phyloP scores from a whole-genome alignment of 306 rosid species.

The Citrullus mucosospermus region DNA sequence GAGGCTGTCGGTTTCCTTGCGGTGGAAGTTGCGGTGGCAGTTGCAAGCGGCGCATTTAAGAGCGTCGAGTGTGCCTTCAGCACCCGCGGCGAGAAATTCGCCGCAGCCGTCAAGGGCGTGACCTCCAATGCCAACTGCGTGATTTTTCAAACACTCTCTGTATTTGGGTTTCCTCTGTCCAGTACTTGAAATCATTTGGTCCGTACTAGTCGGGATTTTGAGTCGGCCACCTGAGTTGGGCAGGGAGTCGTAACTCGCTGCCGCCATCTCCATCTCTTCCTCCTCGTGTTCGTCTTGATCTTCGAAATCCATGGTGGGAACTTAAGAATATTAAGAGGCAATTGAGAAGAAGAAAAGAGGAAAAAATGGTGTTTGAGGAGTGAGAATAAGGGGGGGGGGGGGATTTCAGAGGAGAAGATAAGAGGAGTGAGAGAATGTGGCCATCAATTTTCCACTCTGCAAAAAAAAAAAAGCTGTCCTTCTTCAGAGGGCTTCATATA shows the following conservation, averaged over 20 bases:
- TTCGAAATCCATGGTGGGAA: slow-evolving; percentile 52
- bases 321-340: not conserved
- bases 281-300: slow-evolving; percentile 78
- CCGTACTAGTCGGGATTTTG: slow-evolving; percentile 16
- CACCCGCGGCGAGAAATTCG: slow-evolving; percentile 68
- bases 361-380: not conserved
- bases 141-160: slow-evolving; percentile 84
- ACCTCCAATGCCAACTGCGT: slow-evolving; percentile 77
- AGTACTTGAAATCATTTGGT: slow-evolving; percentile 9
- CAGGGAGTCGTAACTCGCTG: slow-evolving; percentile 47
- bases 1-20: slow-evolving; percentile 36
- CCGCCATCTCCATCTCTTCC: slow-evolving; percentile 50
- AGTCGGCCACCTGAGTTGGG: slow-evolving; percentile 24
- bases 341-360: not conserved
- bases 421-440: slow-evolving; percentile 20
- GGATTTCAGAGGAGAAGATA: slow-evolving; percentile 6
- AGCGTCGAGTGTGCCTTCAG: slow-evolving; percentile 57
- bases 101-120: slow-evolving; percentile 94
- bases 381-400: not conserved
- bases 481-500: slow-evolving; percentile 27
- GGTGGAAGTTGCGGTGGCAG: slow-evolving; percentile 98
- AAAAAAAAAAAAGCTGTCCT: slow-evolving; percentile 7
- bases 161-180: slow-evolving; percentile 37
- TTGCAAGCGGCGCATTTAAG: slow-evolving; percentile 92
- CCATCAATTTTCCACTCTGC: slow-evolving; percentile 19